Base-by-base conservation (phyloP, 768 basidiomycete species). In the Ramaria rubella region DNA sequence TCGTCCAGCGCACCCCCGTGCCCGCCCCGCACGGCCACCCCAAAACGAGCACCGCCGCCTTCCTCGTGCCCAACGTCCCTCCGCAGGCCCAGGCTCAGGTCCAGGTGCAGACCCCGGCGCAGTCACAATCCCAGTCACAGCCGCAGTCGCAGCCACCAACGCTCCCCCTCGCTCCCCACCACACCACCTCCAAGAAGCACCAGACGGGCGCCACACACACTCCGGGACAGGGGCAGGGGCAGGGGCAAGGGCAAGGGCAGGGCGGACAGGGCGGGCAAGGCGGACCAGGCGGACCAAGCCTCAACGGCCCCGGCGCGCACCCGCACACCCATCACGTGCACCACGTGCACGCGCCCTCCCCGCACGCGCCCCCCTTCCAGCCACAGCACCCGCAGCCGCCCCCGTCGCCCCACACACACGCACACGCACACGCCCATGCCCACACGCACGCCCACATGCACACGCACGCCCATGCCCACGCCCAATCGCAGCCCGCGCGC, bases 331-430 rank as follows among this genome's bases (percentile, higher is more conserved):
- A 61, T 38, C 61, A 36, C 19, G 58, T 24, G 34, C 49, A 53
- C 24, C 31, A 58, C 24, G 62, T 53, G 29, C 65, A 64, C 31
- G 65, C 67, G 60, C 45, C 50, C 26, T 12, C 68, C 64, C 33
- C 64, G 67, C 30, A 3, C 60, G 23, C 68, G 60, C 19, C 55
- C 61, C 44, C 64, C 68, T 40, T 58, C 29, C 24, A n/a, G n/a
- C n/a, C n/a, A n/a, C 57, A 27, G 7, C 21, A 23, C 30, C 23
- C 61, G 30, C 46, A 40, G 59, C 19, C 55, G 12, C 21, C 34
- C 53, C 36, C 15, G 52, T 15, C 17, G 33, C 50, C n/a, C 17
- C n/a, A n/a, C n/a, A 43, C 34, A 29, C 60, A 27, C 50, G 43
- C 31, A 54, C 62, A 33, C 60, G 42, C 29, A 52, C 61, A 31